phyloP scores from a whole-genome alignment of 768 basidiomycete genomes.

The Mycena metata region DNA sequence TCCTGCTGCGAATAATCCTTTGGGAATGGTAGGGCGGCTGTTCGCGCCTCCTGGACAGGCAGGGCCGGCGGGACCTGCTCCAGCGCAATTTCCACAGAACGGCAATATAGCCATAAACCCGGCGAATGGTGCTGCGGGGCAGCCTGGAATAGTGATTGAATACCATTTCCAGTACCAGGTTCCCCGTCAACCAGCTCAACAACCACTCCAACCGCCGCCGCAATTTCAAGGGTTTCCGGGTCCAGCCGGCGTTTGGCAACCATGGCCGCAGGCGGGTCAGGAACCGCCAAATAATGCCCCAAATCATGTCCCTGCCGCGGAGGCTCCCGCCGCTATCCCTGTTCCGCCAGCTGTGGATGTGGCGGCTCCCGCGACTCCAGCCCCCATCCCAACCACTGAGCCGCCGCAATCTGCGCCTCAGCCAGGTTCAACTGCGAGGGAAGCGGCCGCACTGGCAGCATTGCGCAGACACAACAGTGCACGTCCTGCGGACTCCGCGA shows the following conservation, averaged over 20 bases:
- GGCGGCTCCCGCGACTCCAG: conserved; percentile 3
- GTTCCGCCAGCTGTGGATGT: conserved; percentile 20
- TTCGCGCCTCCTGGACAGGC: conserved; percentile 64
- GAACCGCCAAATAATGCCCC: conserved; percentile 15
- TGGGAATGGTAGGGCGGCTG: conserved; percentile 69
- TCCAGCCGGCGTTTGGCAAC: conserved; percentile 75
- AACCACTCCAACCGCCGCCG: conserved; percentile 62
- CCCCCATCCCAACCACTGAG: conserved; percentile 11
- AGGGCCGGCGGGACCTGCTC: conserved; percentile 49
- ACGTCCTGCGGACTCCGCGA: conserved; percentile 29
- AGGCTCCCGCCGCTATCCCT: conserved; percentile 18
- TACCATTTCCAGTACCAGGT: conserved; percentile 74
- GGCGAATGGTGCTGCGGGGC: conserved; percentile 51
- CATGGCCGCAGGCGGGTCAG: conserved; percentile 64
- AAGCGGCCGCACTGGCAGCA: conserved; percentile 79
- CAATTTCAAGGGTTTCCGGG: conserved; percentile 74
- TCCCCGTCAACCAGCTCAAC: conserved; percentile 53
- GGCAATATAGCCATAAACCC: conserved; percentile 46
- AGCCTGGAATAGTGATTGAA: conserved; percentile 67
- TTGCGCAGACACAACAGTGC: conserved; percentile 60
- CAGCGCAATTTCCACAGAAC: conserved; percentile 45
- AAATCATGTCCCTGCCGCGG: background rate
- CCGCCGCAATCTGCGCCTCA: conserved; percentile 12
- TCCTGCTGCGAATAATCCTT: conserved; percentile 60
- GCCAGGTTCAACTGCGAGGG: conserved; percentile 50